These are phyloP conservation scores for Metschnikowia cubensis DNA, from an alignment of 805 yeast genomes.

Conservation along the genomic window DNA sequence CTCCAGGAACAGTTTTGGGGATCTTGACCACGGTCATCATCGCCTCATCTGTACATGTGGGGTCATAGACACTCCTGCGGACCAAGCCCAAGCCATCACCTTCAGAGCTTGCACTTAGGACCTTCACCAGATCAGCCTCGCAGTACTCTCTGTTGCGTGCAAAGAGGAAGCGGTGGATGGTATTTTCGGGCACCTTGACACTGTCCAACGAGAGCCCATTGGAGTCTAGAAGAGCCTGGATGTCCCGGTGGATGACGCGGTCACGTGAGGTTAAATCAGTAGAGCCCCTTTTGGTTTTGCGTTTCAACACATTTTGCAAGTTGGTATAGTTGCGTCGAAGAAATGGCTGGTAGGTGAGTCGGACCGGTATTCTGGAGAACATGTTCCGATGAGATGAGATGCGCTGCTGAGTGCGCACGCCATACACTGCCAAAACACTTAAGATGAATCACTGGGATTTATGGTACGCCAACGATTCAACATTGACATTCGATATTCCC, in stretches of 20 bases:
- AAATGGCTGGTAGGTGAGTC: not conserved
- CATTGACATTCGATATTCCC: too few relatives aligned
- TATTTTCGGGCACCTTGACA: constrained; percentile 18
- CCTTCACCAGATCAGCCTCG: constrained; percentile 16
- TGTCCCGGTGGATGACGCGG: constrained; percentile 24
- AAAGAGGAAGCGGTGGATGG: constrained; percentile 25
- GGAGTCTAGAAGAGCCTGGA: constrained; percentile 19
- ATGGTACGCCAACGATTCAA: too few relatives aligned
- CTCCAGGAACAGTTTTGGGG: constrained; percentile 41
- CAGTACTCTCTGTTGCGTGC: constrained; percentile 15
- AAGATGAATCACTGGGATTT: too few relatives aligned
- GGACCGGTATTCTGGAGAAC: not conserved
- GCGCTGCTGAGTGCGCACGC: not conserved
- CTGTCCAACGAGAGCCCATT: constrained; percentile 13
- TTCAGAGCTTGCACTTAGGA: constrained; percentile 27
- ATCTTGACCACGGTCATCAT: constrained; percentile 24
- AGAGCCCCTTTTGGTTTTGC: constrained; percentile 30
- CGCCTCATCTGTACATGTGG: constrained; percentile 6
- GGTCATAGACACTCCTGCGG: constrained; percentile 18
- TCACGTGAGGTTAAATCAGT: constrained; percentile 26
- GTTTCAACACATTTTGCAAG: constrained; percentile 1
- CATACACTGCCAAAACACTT: not conserved
- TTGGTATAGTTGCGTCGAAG: constrained; percentile 1
- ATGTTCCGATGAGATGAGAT: constrained; percentile 1
- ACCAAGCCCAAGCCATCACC: constrained; percentile 38